These are phyloP conservation scores for Mucor saturninus DNA, from an alignment of 371 early-diverging fungal species.

Conservation along the genomic window DNA sequence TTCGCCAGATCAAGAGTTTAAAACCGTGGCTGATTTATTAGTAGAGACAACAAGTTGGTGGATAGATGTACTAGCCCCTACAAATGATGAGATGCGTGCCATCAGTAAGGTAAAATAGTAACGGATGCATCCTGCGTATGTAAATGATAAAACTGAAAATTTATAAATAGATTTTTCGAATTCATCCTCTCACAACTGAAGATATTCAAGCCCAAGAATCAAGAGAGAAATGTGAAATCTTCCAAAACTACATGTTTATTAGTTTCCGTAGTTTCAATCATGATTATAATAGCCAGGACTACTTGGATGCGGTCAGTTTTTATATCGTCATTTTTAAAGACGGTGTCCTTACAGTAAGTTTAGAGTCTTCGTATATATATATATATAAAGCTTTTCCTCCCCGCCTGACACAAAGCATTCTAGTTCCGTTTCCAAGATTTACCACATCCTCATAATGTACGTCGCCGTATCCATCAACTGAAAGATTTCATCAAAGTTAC, in stretches of 20 bases:
- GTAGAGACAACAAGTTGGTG: conserved; percentile 73
- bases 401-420: background rate
- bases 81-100: conserved; percentile 77
- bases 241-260: conserved; percentile 91
- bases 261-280: conserved; percentile 81
- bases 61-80: conserved; percentile 86
- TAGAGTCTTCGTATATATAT: too few relatives aligned
- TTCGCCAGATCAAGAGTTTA: conserved; percentile 18
- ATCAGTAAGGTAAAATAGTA: conserved; percentile 60
- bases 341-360: conserved; percentile 65
- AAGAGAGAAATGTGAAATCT: conserved; percentile 93
- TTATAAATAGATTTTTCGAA: conserved; percentile 54
- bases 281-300: conserved; percentile 70
- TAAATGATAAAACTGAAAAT: background rate
- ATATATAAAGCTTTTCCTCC: too few relatives aligned
- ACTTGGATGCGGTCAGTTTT: conserved; percentile 80
- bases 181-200: conserved; percentile 91
- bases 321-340: conserved; percentile 81
- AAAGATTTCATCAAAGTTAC: conserved; percentile 68
- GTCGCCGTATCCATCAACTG: conserved; percentile 64
- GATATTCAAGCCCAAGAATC: conserved; percentile 91
- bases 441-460: conserved; percentile 66
- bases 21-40: conserved; percentile 41
- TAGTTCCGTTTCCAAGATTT: conserved; percentile 68
- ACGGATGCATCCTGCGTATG: background rate